A percentile compares a stretch with the other conserved stretches of the same genome.
phyloP scores from a whole-genome alignment of 805 yeast species.

The Sungouiella thailandica region DNA sequence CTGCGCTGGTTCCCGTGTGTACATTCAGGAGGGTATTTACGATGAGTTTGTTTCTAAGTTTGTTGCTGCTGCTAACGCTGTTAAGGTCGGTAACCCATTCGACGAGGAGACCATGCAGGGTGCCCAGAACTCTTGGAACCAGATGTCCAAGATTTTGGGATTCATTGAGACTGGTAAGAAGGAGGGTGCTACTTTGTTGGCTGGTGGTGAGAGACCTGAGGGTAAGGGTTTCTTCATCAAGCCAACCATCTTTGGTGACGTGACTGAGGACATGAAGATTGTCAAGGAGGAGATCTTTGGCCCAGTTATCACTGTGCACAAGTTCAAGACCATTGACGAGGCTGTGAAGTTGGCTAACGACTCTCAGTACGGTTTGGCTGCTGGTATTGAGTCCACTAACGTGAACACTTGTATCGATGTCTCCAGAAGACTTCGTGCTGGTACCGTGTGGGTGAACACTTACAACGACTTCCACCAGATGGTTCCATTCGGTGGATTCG shows the following conservation, averaged over 20 bases:
- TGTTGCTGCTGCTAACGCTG: conserved; percentile 44
- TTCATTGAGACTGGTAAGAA: conserved; percentile 73
- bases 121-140: conserved; percentile 82
- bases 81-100: conserved; percentile 82
- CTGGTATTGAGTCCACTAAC: conserved; percentile 81
- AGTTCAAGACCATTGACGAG: conserved; percentile 80
- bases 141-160: conserved; percentile 69
- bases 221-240: conserved; percentile 64
- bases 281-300: conserved; percentile 92
- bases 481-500: conserved; percentile 92
- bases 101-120: conserved; percentile 78
- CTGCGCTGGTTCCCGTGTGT: conserved; percentile 89
- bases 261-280: conserved; percentile 64
- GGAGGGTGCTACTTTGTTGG: conserved; percentile 78
- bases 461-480: conserved; percentile 82
- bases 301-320: conserved; percentile 81
- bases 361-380: conserved; percentile 81
- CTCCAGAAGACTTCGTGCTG: conserved; percentile 71
- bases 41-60: conserved; percentile 67
- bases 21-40: conserved; percentile 80
- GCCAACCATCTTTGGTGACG: conserved; percentile 87
- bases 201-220: conserved; percentile 60
- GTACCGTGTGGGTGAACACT: conserved; percentile 89
- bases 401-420: conserved; percentile 72
- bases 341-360: conserved; percentile 75